phyloP scores from a whole-genome alignment of 257 asterid species.

The Salvia rosmarinus region DNA sequence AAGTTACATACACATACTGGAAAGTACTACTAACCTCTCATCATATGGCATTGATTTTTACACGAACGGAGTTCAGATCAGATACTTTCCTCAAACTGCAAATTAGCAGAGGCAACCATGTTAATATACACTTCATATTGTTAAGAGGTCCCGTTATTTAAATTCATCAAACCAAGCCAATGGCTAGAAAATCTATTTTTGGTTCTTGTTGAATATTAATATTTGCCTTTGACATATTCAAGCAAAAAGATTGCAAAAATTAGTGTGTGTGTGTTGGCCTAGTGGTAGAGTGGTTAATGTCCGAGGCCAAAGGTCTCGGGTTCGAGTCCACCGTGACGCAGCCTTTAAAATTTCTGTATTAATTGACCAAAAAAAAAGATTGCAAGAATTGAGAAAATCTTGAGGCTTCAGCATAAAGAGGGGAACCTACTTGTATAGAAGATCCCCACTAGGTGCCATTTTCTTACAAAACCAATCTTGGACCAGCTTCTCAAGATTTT shows the following conservation, averaged over 20 bases:
- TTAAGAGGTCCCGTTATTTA: not conserved
- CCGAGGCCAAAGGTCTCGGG: too few species aligned
- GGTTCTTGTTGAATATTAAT: not conserved
- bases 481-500: conserved; percentile 71
- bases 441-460: conserved; percentile 68
- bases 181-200: not conserved
- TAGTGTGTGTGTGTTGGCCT: too few species aligned
- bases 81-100: conserved; percentile 66
- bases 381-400: conserved; percentile 8
- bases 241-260: conserved; percentile 11
- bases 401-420: conserved; percentile 10
- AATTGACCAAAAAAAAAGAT: too few species aligned
- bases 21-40: conserved; percentile 30
- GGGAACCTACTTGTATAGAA: conserved; percentile 61
- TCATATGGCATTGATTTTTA: conserved; percentile 54
- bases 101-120: conserved; percentile 22
- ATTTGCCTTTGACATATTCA: not conserved
- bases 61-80: conserved; percentile 59
- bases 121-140: not conserved
- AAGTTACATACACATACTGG: not conserved
- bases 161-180: not conserved
- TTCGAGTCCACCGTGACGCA: too few species aligned
- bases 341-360: too few species aligned
- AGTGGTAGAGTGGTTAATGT: too few species aligned
- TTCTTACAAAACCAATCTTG: conserved; percentile 83